Evolutionary conservation across 345 rosid species (phyloP).

Genomic region (Mercurialis annua): DNA sequence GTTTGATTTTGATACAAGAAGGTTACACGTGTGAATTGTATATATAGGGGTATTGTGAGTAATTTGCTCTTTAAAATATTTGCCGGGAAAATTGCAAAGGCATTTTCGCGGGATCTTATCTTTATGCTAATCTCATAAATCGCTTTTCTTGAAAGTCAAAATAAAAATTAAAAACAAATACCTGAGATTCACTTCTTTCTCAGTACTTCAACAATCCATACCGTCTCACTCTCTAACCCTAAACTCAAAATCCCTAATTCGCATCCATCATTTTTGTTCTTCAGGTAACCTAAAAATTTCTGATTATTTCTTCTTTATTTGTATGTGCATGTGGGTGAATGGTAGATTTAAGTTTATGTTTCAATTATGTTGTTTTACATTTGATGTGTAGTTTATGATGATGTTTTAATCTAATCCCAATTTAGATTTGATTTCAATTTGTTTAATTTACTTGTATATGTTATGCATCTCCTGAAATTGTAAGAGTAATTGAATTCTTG

Average conservation of each 20-base stretch:
- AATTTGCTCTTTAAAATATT: not conserved
- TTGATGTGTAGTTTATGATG: not conserved
- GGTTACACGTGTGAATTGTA: no score
- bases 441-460: not conserved
- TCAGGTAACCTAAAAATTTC: not conserved
- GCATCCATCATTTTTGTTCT: no score
- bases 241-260: not conserved
- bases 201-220: not conserved
- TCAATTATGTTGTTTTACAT: not conserved
- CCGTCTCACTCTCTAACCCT: not conserved
- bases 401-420: not conserved
- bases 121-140: not conserved
- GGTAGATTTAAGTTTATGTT: not conserved
- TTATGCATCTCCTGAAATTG: not conserved
- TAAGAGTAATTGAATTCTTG: not conserved
- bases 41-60: no score
- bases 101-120: not conserved
- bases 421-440: not conserved
- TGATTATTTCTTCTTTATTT: not conserved
- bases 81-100: not conserved
- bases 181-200: not conserved
- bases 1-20: no score
- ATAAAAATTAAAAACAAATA: no score
- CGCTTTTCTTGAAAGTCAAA: not conserved
- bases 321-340: no score